Evolutionary conservation across 768 basidiomycete genomes (phyloP).

Genomic region (Tricholoma bakamatsutake): DNA sequence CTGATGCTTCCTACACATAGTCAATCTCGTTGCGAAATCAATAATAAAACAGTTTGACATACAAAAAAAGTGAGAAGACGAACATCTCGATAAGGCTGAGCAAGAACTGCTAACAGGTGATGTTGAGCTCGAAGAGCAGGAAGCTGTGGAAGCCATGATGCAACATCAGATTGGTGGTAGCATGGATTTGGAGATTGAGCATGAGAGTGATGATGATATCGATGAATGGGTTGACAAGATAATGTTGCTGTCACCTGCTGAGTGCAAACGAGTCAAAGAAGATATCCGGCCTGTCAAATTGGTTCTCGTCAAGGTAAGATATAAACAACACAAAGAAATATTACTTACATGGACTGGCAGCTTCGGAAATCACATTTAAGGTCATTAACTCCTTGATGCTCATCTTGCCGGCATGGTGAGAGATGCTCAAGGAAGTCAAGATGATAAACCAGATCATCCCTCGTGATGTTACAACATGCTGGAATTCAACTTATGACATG

Average conservation of each 20-base stretch:
- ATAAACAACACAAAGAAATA: too few relatives aligned
- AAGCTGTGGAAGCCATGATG: neutral
- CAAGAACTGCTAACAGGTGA: too few relatives aligned
- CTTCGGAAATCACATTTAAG: neutral
- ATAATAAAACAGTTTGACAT: neutral
- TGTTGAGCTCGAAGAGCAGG: neutral
- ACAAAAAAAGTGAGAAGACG: too few relatives aligned
- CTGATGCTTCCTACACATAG: too few relatives aligned
- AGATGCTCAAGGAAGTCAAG: neutral
- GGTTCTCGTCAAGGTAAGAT: constrained; percentile 1
- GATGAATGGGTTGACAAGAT: neutral
- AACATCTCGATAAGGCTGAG: too few relatives aligned
- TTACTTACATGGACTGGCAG: neutral
- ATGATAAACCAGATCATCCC: neutral
- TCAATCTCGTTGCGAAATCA: too few relatives aligned
- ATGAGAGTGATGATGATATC: neutral
- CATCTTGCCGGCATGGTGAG: neutral
- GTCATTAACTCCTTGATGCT: neutral
- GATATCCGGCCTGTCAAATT: neutral
- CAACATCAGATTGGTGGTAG: neutral
- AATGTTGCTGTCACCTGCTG: neutral
- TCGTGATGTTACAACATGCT: too few relatives aligned
- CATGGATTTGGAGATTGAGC: neutral
- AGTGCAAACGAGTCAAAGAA: neutral
- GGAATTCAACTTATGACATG: too few relatives aligned